phyloP scores from a whole-genome alignment of 106 monocot genomes.

The Acorus gramineus region DNA sequence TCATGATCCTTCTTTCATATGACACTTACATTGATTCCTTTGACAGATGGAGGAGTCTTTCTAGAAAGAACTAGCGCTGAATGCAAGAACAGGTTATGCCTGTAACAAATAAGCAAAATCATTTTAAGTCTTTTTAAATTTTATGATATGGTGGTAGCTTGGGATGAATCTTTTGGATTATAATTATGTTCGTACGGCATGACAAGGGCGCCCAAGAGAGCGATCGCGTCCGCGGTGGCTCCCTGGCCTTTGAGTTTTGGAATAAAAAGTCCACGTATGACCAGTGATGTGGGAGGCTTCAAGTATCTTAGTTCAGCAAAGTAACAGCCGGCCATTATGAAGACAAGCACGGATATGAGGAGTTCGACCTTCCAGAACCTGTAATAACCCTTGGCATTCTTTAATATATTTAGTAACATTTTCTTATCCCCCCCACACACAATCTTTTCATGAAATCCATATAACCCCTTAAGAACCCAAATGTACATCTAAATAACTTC shows the following conservation, averaged over 20 bases:
- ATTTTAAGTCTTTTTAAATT: too few relatives aligned
- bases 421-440: too few relatives aligned
- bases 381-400: not conserved
- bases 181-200: conserved; percentile 32
- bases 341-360: conserved; percentile 26
- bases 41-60: conserved; percentile 33
- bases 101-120: not conserved
- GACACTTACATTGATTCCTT: conserved; percentile 44
- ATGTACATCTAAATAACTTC: too few relatives aligned
- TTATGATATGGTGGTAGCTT: too few relatives aligned
- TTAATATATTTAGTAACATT: too few relatives aligned
- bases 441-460: too few relatives aligned
- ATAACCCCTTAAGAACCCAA: too few relatives aligned
- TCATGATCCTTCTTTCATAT: not conserved
- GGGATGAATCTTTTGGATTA: too few relatives aligned
- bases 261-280: conserved; percentile 39
- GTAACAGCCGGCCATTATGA: conserved; percentile 39
- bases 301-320: conserved; percentile 37
- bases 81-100: conserved; percentile 58
- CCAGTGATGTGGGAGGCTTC: conserved; percentile 26
- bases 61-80: conserved; percentile 56
- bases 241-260: conserved; percentile 31
- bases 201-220: conserved; percentile 46
- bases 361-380: conserved; percentile 49
- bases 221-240: conserved; percentile 34